These are phyloP conservation scores for Chrysoporthe cubensis DNA, from an alignment of 2,329 filamentous ascomycete species.

Conservation along the genomic window DNA sequence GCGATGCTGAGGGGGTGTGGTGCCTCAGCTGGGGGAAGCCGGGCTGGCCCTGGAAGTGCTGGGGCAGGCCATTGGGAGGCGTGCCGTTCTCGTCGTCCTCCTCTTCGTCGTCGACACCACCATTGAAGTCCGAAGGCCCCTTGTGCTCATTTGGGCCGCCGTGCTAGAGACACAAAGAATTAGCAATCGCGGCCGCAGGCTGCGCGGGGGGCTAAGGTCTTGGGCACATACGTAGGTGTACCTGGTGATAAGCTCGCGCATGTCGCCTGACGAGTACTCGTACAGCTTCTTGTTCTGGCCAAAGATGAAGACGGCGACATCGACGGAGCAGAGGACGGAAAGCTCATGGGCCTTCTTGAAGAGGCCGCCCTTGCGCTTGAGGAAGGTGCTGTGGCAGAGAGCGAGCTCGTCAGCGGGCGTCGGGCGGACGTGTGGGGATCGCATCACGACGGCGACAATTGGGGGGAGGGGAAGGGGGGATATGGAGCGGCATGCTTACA, in stretches of 20 bases:
- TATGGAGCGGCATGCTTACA: slow-evolving; percentile 67
- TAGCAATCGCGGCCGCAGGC: slow-evolving; percentile 26
- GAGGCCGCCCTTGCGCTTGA: slow-evolving; percentile 97
- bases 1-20: slow-evolving; percentile 82
- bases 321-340: slow-evolving; percentile 95
- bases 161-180: slow-evolving; percentile 61
- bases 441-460: not conserved
- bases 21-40: slow-evolving; percentile 83
- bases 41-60: slow-evolving; percentile 69
- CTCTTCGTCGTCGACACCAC: slow-evolving; percentile 83
- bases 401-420: slow-evolving; percentile 21
- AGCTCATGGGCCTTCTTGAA: slow-evolving; percentile 99
- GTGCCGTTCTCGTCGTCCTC: slow-evolving; percentile 77
- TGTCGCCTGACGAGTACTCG: slow-evolving; percentile 93
- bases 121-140: slow-evolving; percentile 88
- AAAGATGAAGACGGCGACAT: slow-evolving; percentile 98
- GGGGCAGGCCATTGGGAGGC: slow-evolving; percentile 72
- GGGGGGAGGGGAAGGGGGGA: not conserved
- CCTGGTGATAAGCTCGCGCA: slow-evolving; percentile 84
- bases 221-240: slow-evolving; percentile 81
- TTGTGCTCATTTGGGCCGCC: slow-evolving; percentile 95
- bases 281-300: slow-evolving; percentile 99
- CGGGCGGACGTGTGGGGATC: slow-evolving; percentile 1
- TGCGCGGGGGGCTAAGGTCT: not conserved
- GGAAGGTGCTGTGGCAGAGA: slow-evolving; percentile 72